Conservation (phyloP, 2,329 filamentous ascomycete genomes). For the Trichocomaceae sp. region DNA sequence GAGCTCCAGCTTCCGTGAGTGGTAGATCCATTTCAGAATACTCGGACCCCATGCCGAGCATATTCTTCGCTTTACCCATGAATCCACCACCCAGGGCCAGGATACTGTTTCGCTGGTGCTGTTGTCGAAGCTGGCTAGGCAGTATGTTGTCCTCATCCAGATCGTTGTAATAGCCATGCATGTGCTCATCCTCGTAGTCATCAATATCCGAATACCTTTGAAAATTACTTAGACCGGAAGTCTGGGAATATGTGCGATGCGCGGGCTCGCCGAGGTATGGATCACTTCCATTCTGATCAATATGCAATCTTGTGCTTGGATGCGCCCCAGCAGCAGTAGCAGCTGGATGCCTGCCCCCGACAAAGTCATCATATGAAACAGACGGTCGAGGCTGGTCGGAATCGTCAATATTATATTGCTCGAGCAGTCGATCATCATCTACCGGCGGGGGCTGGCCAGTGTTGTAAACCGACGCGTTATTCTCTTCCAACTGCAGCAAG, state of each 20-base stretch:
- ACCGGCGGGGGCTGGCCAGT: slow-evolving; percentile 70
- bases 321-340: slow-evolving; percentile 39
- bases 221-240: slow-evolving; percentile 79
- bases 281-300: slow-evolving; percentile 31
- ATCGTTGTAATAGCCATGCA: slow-evolving; percentile 64
- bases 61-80: slow-evolving; percentile 80
- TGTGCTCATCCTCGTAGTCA: slow-evolving; percentile 69
- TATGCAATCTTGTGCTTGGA: slow-evolving; percentile 25
- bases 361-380: slow-evolving; percentile 90
- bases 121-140: slow-evolving; percentile 46
- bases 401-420: slow-evolving; percentile 65
- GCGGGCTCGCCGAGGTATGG: slow-evolving; percentile 32
- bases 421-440: slow-evolving; percentile 73
- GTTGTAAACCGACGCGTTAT: slow-evolving; percentile 51
- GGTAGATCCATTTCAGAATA: slow-evolving; percentile 99
- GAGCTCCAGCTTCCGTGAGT: slow-evolving; percentile 67
- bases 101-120: slow-evolving; percentile 80
- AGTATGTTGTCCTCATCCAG: slow-evolving; percentile 51
- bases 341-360: slow-evolving; percentile 57
- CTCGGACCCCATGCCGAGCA: slow-evolving; percentile 73
- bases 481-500: slow-evolving; percentile 35
- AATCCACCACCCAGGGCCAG: slow-evolving; percentile 79
- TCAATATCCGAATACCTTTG: slow-evolving; percentile 87
- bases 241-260: slow-evolving; percentile 59
- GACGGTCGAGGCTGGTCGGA: slow-evolving; percentile 66